These are phyloP conservation scores for Ogataea philodendri DNA, from an alignment of 805 yeast species.

Conservation along the genomic window DNA sequence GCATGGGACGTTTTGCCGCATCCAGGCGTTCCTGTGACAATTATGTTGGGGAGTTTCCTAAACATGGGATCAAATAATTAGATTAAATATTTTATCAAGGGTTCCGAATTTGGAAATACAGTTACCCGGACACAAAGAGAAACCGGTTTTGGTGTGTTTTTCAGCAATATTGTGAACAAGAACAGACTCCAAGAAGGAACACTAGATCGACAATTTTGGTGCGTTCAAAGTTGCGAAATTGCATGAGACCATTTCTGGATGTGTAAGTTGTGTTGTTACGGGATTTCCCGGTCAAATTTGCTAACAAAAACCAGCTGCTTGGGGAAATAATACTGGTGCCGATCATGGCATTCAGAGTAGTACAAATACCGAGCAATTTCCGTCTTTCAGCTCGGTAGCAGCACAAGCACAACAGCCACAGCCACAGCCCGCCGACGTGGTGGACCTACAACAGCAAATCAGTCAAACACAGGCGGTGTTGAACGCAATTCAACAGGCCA, in stretches of 20 bases:
- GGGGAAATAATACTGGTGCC: slow-evolving; percentile 13
- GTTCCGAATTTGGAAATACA: no score
- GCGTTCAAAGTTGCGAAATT: no score
- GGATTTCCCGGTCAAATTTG: not conserved
- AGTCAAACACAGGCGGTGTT: slow-evolving; percentile 27
- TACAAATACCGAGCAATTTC: slow-evolving; percentile 27
- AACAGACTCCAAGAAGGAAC: no score
- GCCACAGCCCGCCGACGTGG: slow-evolving; percentile 12
- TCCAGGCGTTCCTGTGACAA: slow-evolving; percentile 94
- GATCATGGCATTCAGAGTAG: slow-evolving; percentile 11
- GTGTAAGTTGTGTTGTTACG: slow-evolving; percentile 6
- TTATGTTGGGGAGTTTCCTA: slow-evolving; percentile 62
- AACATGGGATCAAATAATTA: slow-evolving; percentile 5
- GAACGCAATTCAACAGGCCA: slow-evolving; percentile 26
- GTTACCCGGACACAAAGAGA: slow-evolving; percentile 7
- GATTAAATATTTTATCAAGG: not conserved
- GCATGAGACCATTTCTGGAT: slow-evolving; percentile 6
- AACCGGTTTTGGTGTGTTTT: no score
- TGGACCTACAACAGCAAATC: slow-evolving; percentile 25
- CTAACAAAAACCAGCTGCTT: slow-evolving; percentile 10
- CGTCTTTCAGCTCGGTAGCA: slow-evolving; percentile 25
- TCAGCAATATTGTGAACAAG: no score
- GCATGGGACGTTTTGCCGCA: slow-evolving; percentile 80
- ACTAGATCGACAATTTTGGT: no score
- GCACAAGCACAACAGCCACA: slow-evolving; percentile 10